These are phyloP conservation scores for Prunus yedoensis DNA, from an alignment of 331 rosid species.

Conservation along the genomic window DNA sequence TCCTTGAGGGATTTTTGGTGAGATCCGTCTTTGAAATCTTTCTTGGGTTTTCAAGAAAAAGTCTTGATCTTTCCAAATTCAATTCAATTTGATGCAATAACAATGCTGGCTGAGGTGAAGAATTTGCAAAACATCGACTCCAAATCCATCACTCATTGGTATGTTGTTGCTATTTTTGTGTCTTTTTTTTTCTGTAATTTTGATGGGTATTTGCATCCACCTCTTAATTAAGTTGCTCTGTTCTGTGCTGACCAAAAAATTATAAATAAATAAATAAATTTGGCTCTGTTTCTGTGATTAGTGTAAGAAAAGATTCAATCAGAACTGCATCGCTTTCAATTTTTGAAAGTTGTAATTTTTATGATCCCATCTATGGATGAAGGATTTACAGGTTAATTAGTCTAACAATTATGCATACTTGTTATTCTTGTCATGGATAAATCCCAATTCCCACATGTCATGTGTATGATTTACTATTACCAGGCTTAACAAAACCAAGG, in stretches of 20 bases:
- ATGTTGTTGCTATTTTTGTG: neutral
- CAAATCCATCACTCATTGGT: conserved; percentile 18
- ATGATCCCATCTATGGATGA: no score
- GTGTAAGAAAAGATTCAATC: neutral
- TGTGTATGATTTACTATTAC: neutral
- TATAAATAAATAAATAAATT: no score
- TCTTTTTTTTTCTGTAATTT: neutral
- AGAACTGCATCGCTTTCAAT: neutral
- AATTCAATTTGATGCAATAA: conserved; percentile 1
- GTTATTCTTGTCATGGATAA: neutral
- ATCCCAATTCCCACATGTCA: neutral
- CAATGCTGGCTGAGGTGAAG: conserved; percentile 11
- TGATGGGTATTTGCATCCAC: neutral
- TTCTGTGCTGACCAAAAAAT: no score
- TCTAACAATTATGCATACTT: neutral
- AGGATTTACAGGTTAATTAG: neutral
- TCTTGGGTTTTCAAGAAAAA: neutral
- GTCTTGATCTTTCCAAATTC: neutral
- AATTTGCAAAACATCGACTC: neutral
- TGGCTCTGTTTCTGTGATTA: neutral
- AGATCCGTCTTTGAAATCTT: neutral
- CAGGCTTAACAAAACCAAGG: conserved; percentile 15
- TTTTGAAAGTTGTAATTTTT: neutral
- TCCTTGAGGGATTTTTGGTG: neutral
- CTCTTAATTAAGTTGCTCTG: neutral